Evolutionary conservation across 1,284 basidiomycete species (phyloP), one percentile per base, ranked within the genome.

Genomic region (Cutaneotrichosporon sp.): DNA sequence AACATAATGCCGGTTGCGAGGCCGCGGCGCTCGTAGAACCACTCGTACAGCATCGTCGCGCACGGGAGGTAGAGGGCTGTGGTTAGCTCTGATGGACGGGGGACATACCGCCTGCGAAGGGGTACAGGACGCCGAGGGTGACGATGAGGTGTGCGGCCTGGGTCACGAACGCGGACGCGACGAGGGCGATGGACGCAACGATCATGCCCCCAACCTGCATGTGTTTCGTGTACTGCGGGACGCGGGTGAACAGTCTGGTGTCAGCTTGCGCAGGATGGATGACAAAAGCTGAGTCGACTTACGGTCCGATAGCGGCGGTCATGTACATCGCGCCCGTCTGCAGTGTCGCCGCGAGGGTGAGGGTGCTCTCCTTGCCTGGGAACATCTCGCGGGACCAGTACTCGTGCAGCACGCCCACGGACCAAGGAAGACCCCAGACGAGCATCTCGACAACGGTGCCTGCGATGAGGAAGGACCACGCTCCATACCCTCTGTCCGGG

Each of bases 311-410:
- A 17, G 63, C 61, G 0, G 63, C 64, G 0, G 46, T 53, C 59
- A 74, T 68, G 56, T 74, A 76, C 60, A 68, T 55, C 14, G 73
- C 51, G 5, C 71, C 72, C 6, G 66, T 70, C 53, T 70, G 68
- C 32, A 75, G 54, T 17, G 74, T 71, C 16, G 72, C 67, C 3
- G 72, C 68, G 6, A 72, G 58, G 3, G 72, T 73, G 45, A 74
- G 62, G 5, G 63, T 66, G 6, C 56, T 56, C 54, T 56, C 65
- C 4, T 24, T 14, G 9, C 22, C 29, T 4, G 66, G 62, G 51
- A 76, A 75, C 33, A 72, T 59, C 16, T 52, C 51, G 10, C 31
- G 34, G 3, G 27, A 25, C 72, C 74, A 75, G 55, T 70, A 75
- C 25, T 62, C 59, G 54, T 71, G 68, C 43, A 74, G 61, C 11